A percentile compares a stretch with the other conserved stretches of the same genome.
phyloP scores from a whole-genome alignment of 805 yeast genomes.

The Monosporozyma servazzii region DNA sequence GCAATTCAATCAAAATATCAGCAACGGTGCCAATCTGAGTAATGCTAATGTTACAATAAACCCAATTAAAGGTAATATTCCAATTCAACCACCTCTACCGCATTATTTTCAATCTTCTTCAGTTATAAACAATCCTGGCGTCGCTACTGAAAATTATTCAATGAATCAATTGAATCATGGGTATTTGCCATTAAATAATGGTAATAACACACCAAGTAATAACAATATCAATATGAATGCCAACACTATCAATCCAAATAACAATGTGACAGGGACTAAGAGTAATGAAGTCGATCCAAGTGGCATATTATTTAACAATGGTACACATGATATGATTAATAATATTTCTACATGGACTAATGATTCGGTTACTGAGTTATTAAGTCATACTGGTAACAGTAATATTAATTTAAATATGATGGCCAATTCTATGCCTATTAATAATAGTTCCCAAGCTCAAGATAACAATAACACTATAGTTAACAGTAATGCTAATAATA shows the following conservation, averaged over 20 bases:
- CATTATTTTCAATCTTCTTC: not conserved
- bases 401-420: not conserved
- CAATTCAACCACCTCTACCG: not conserved
- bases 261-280: too few species aligned
- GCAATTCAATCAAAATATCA: not conserved
- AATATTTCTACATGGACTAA: slow-evolving; percentile 53
- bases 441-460: not conserved
- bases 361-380: slow-evolving; percentile 19
- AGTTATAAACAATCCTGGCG: not conserved
- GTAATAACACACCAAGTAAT: not conserved
- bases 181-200: not conserved
- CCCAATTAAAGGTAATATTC: not conserved
- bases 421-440: not conserved
- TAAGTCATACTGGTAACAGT: not conserved
- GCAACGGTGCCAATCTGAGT: not conserved
- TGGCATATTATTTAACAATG: slow-evolving; percentile 25
- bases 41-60: not conserved
- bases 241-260: not conserved
- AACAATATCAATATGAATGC: not conserved
- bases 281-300: slow-evolving; percentile 5
- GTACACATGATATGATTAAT: slow-evolving; percentile 52
- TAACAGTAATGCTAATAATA: not conserved
- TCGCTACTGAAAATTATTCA: not conserved
- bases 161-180: not conserved
- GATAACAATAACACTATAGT: not conserved